Conservation (phyloP, 129 eudicot genomes). For the Helianthus annuus region DNA sequence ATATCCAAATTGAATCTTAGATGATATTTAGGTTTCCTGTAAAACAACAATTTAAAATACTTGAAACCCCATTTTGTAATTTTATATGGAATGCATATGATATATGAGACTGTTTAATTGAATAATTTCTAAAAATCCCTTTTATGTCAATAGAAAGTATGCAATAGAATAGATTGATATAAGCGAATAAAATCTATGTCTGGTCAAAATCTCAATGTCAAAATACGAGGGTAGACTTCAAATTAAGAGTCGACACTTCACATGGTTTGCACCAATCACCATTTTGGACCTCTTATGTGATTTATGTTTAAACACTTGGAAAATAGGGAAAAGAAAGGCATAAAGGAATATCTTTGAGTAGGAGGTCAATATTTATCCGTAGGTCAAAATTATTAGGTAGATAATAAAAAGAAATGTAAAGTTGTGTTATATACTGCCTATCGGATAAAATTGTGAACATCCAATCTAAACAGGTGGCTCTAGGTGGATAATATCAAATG, state of each 20-base stretch:
- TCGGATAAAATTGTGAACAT: slow-evolving; percentile 16
- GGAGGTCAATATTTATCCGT: slow-evolving; percentile 34
- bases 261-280: neutral
- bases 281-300: slow-evolving; percentile 23
- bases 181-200: slow-evolving; percentile 9
- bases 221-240: slow-evolving; percentile 26
- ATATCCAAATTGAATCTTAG: too few species aligned
- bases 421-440: slow-evolving; percentile 18
- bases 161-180: neutral
- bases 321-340: slow-evolving; percentile 10
- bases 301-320: slow-evolving; percentile 27
- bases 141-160: neutral
- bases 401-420: slow-evolving; percentile 24
- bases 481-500: slow-evolving; percentile 1
- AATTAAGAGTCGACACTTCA: slow-evolving; percentile 32
- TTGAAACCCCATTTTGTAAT: too few species aligned
- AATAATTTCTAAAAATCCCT: too few species aligned
- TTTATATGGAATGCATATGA: too few species aligned
- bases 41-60: too few species aligned
- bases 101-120: too few species aligned
- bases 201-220: slow-evolving; percentile 14
- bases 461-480: slow-evolving; percentile 20
- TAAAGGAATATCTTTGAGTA: slow-evolving; percentile 9
- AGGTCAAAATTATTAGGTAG: slow-evolving; percentile 31
- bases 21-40: too few species aligned